A percentile compares a stretch with the other conserved stretches of the same genome.
These are phyloP conservation scores for Flaveria brownii DNA, from an alignment of 129 eudicot genomes.

Conservation along the genomic window DNA sequence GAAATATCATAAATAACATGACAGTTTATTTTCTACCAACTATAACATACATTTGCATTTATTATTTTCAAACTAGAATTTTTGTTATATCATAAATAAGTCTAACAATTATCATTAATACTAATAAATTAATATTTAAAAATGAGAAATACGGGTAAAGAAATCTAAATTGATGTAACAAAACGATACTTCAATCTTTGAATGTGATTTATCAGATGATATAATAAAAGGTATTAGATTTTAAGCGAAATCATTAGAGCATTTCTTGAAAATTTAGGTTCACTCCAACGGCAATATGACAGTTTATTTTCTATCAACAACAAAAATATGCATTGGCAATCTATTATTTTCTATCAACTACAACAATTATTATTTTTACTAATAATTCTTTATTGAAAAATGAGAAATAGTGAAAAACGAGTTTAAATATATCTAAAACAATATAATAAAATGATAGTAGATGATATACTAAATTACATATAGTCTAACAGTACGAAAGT, in stretches of 20 bases:
- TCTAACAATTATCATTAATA: neutral
- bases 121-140: neutral
- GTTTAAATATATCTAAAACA: too few species aligned
- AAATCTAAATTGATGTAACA: neutral
- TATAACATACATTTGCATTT: neutral
- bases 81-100: neutral
- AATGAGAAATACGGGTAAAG: neutral
- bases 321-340: too few species aligned
- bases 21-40: neutral
- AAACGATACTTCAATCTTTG: neutral
- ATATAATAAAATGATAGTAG: too few species aligned
- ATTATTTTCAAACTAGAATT: neutral
- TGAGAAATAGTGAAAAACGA: too few species aligned
- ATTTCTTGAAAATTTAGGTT: constrained; percentile 15
- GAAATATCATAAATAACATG: neutral
- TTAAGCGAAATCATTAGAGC: neutral
- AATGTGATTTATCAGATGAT: neutral
- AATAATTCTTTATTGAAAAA: too few species aligned
- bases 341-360: too few species aligned
- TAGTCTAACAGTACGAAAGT: too few species aligned
- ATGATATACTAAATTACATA: too few species aligned
- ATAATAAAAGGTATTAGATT: neutral
- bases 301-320: too few species aligned
- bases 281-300: neutral
- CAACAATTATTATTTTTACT: too few species aligned